phyloP scores from a whole-genome alignment of 106 monocot genomes.

The Dactylorhiza incarnata region DNA sequence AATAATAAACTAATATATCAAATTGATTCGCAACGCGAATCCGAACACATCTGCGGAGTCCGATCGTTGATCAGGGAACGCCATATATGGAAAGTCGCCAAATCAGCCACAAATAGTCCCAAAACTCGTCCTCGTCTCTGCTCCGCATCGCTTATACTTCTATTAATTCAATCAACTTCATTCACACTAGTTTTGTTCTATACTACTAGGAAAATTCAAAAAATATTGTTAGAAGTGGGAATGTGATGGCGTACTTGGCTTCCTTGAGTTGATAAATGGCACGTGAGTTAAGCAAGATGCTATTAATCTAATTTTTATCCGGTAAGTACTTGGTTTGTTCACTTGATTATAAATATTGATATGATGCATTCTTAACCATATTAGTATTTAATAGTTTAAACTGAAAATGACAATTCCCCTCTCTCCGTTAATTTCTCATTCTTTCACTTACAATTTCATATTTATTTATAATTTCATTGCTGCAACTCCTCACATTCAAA shows the following conservation, averaged over 20 bases:
- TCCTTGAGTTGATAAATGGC: background rate
- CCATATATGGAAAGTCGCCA: too few relatives aligned
- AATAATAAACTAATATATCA: too few relatives aligned
- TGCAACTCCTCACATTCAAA: background rate
- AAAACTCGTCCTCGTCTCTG: too few relatives aligned
- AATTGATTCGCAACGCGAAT: too few relatives aligned
- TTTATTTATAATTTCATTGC: background rate
- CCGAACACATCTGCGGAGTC: too few relatives aligned
- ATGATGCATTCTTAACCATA: too few relatives aligned
- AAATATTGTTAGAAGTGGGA: background rate
- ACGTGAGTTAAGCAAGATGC: background rate
- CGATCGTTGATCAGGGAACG: too few relatives aligned
- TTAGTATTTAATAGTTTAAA: background rate
- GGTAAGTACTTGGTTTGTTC: background rate
- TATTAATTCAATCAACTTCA: background rate
- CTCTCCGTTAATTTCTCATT: background rate
- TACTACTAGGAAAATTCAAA: background rate
- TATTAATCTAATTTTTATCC: background rate
- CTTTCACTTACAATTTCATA: background rate
- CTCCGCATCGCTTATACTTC: too few relatives aligned
- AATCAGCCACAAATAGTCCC: too few relatives aligned
- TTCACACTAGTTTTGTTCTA: background rate
- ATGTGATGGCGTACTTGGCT: background rate
- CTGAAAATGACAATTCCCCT: background rate
- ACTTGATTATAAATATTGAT: background rate